Base-by-base conservation (phyloP, 139 green algal species). In the Auxenochlorella pyrenoidosa region DNA sequence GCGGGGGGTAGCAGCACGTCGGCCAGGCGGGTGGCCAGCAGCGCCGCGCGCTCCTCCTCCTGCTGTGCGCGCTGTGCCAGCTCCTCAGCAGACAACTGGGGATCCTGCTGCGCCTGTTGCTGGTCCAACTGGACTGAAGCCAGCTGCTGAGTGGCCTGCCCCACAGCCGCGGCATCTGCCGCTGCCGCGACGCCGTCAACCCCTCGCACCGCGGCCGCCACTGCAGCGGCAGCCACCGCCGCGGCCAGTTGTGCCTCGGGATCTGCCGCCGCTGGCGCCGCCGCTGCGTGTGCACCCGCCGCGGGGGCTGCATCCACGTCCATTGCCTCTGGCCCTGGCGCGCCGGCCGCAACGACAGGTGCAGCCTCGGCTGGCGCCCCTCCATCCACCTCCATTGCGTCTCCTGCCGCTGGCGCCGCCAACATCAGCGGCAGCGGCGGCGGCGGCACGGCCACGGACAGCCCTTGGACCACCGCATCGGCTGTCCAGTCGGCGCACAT, bases 401-500 rank as follows among this genome's bases (percentile, higher is more conserved):
- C 80, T 30, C 30, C 79, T 32, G 32, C 79, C 32, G 34, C 58
- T 41, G 22, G 47, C 24, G 12, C 44, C 51, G 32, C 26, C 40
- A 3, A 3, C 44, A 13, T 38, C 58, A 51, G 58, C 36, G 58
- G 51, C 59, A 60, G 68, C 28, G 36, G 28, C 71, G 65, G 65
- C 32, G 58, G 26, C 24, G 51, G 47, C 38, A 22, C 30, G 6
- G 80, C 59, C 30, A 63, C 59, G 60, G 79, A 30, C 82, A 89
- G 70, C 5, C 90, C 92, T 0, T 5, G 54, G 2, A 90, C n/a
- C 34, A 93, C 75, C 12, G 79, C 63, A 41, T 54, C 86, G 26
- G 92, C 91, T 5, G 73, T 73, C 75, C 87, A 94, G 75, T 73
- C 30, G 30, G 65, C 75, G 72, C 79, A 96, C 91, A 97, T 93